Percentiles rank a stretch among this genome's conserved stretches.
phyloP scores from a whole-genome alignment of 441 rosid species.

The Eutrema salsugineum region DNA sequence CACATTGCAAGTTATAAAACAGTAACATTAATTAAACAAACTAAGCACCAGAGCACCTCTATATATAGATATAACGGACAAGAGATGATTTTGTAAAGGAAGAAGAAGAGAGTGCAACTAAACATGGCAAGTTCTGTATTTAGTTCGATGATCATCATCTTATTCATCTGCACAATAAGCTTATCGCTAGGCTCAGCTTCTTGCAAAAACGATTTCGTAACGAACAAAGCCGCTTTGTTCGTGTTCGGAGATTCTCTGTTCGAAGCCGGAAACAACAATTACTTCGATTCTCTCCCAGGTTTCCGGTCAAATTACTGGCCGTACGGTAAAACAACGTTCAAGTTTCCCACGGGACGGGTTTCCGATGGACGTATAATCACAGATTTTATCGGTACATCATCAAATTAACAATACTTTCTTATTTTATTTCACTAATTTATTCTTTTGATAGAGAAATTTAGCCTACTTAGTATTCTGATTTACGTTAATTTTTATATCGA shows the following conservation, averaged over 20 bases:
- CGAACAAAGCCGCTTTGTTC: constrained; percentile 38
- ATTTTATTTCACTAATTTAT: background rate
- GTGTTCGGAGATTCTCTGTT: constrained; percentile 45
- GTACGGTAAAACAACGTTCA: constrained; percentile 41
- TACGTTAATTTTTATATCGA: background rate
- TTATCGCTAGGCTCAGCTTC: background rate
- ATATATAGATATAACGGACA: background rate
- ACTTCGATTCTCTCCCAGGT: constrained; percentile 21
- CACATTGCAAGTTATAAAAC: background rate
- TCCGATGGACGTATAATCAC: constrained; percentile 39
- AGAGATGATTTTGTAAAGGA: background rate
- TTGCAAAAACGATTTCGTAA: constrained; percentile 6
- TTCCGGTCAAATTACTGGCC: constrained; percentile 38
- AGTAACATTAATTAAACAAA: background rate
- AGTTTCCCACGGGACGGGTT: constrained; percentile 37
- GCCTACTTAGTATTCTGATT: background rate
- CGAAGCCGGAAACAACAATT: constrained; percentile 46
- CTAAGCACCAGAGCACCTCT: background rate
- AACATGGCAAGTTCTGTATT: constrained; percentile 2
- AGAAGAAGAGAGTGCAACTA: background rate
- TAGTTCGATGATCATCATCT: background rate
- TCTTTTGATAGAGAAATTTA: too few relatives aligned
- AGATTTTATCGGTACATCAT: constrained; percentile 41
- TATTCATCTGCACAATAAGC: constrained; percentile 7
- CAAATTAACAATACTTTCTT: background rate